Evolutionary conservation across 169 alveolate genomes (phyloP).

Genomic region (Pseudocohnilembus persalinus): DNA sequence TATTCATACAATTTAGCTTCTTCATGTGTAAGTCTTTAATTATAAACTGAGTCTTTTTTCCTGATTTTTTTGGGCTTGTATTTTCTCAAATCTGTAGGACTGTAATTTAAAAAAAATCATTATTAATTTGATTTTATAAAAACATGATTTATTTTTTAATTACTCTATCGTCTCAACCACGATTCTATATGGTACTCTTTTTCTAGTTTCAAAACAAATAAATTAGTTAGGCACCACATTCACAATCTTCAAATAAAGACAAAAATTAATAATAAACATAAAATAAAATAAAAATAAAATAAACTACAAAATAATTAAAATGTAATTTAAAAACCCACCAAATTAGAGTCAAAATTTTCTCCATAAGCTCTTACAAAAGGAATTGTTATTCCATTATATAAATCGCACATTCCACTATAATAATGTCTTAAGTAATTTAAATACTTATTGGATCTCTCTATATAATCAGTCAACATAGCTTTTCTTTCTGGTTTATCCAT

Average conservation of each 20-base stretch:
- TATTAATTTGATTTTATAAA: background rate
- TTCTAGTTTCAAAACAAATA: conserved; percentile 64
- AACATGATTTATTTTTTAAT: background rate
- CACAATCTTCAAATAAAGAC: background rate
- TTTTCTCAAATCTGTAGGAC: background rate
- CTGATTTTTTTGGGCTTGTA: background rate
- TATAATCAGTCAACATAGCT: background rate
- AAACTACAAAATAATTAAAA: too few species aligned
- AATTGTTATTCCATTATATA: background rate
- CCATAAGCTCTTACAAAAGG: background rate
- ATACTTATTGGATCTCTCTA: background rate
- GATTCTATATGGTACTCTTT: conserved; percentile 72
- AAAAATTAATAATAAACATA: too few species aligned
- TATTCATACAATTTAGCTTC: background rate
- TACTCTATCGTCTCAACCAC: conserved; percentile 69
- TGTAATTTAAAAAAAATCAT: background rate
- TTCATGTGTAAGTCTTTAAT: background rate
- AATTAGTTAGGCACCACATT: background rate
- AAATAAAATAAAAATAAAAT: too few species aligned
- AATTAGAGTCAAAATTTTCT: background rate
- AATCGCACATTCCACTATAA: background rate
- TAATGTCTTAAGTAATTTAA: background rate
- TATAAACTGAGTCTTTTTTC: background rate
- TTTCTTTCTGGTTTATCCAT: background rate
- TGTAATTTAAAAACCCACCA: background rate